These are phyloP conservation scores for Alternaria tenuissima DNA, from an alignment of 2,329 filamentous ascomycete species.

Conservation along the genomic window DNA sequence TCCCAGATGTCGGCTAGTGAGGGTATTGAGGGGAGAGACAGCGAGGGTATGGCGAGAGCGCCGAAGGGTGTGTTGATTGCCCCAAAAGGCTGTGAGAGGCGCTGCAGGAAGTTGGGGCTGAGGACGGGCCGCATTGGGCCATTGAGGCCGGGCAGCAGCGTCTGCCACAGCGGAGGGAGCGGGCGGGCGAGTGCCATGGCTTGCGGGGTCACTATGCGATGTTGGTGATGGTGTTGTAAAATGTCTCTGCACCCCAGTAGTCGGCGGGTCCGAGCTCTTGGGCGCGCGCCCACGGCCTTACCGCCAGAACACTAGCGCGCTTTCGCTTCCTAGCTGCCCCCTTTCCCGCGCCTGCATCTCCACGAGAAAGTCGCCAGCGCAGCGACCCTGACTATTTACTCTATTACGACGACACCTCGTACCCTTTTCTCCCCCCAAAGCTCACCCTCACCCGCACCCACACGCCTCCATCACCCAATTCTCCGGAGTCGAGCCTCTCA, in stretches of 20 bases:
- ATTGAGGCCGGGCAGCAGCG: constrained; percentile 63
- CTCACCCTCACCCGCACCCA: constrained; percentile 14
- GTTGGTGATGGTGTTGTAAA: constrained; percentile 39
- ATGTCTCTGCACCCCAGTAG: constrained; percentile 29
- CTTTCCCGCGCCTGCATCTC: constrained; percentile 50
- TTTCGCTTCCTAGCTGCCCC: constrained; percentile 51
- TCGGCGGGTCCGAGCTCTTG: constrained; percentile 24
- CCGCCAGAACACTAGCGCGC: constrained; percentile 39
- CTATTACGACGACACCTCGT: constrained; percentile 28
- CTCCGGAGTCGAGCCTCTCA: constrained; percentile 33
- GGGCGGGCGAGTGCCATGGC: constrained; percentile 53
- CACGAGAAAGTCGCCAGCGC: constrained; percentile 49
- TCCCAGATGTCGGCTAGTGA: constrained; percentile 88
- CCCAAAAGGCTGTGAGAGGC: constrained; percentile 59
- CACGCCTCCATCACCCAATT: constrained; percentile 15
- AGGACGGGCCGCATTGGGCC: constrained; percentile 52
- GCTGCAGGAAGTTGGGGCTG: constrained; percentile 54
- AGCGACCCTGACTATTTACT: constrained; percentile 44
- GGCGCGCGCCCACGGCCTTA: constrained; percentile 29
- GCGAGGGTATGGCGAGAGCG: constrained; percentile 61
- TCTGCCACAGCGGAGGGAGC: constrained; percentile 54
- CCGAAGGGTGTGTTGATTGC: constrained; percentile 69
- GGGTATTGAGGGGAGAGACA: constrained; percentile 47
- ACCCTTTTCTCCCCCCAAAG: constrained; percentile 19
- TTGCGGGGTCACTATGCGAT: constrained; percentile 12